Evolutionary conservation across 1,139 yeast genomes (phyloP), one percentile per base, ranked within the genome.

Genomic region (Pichia sp.): DNA sequence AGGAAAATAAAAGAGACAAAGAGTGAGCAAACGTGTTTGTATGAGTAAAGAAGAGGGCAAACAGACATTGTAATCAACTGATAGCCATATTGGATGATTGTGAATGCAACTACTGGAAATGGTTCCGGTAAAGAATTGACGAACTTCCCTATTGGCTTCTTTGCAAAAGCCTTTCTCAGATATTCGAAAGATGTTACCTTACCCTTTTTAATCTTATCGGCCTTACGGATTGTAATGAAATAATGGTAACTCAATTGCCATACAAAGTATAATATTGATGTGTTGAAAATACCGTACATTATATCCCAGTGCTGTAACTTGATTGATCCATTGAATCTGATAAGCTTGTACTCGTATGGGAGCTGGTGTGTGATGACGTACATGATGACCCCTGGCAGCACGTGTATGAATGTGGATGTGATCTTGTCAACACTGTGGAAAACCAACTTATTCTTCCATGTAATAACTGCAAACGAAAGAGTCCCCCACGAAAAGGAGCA

Each of bases 401-500:
- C 78, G 67, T 93, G 99, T 59, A 93, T 92, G 64, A 90, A 88
- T 4, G 96, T 84, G 15, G 93, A 84, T 1, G 98, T 92, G n/a
- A 93, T 88, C 70, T 93, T 92, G 61, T 92, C 98, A 59, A 93
- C 80, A 15, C 95, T 86, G 67, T 93, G 99, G 50, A 93, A 76
- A 8, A 93, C 98, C 56, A 93, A 76, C 8, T 97, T 90, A 68
- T 93, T 93, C 64, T 96, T 78, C 99, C 99, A 93, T 0, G 97
- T 89, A 43, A 92, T 85, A 23, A 93, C 97, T 0, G 98, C 98
- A 80, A 90, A 92, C 8, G 96, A 81, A 53, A 93, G 72, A 0
- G 97, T 89, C 1, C 98, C 98, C 74, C 87, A 84, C 1, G 95
- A 80, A 57, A 93, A 80, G 13, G 97, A 87, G 70, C 89, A 92